Evolutionary conservation across 2,329 filamentous ascomycete genomes (phyloP), one percentile per base, ranked within the genome.

Genomic region (Ascochyta lentis): DNA sequence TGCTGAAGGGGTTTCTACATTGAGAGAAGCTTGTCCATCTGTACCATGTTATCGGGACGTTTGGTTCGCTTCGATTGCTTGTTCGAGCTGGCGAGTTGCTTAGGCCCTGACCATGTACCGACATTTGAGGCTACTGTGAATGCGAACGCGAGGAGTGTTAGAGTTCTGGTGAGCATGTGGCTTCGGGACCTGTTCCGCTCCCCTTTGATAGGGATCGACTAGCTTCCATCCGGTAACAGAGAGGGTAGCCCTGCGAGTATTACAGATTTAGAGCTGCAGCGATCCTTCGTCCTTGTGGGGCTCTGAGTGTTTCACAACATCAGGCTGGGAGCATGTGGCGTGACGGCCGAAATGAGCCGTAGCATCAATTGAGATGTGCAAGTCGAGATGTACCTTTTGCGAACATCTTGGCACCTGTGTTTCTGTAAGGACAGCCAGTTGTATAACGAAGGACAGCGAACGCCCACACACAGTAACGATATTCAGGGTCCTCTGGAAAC

Each of bases 121-220:
- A 24, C 10, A 43, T 31, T 12, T 7, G 10, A 33, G 26, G 15
- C 40, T 40, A 37, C 7, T 42, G 29, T 42, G 43, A 35, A 53
- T 38, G 23, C 43, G 38, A 47, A 48, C n/a, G 29, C 50, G 50
- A 53, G 43, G 15, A 43, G n/a, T 27, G 29, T 35, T 31, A 9
- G 15, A 16, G 5, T 24, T 26, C 24, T 31, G 44, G 26, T 24
- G 39, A 22, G 33, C n/a, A 19, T 37, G 34, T 42, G 29, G 38
- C 37, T 29, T 42, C 34, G 42, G 42, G 42, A 45, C 50, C 16
- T 39, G 15, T 13, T 40, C 34, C 51, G 39, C 13, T 8, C 26
- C 39, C 34, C 27, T 44, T 15, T 35, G 33, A 38, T 23, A 31
- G 31, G 44, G 26, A 49, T 34, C 29, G 19, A 43, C 31, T 47